Percentiles rank a stretch among this genome's conserved stretches.
These are phyloP conservation scores for Fusarium palustre DNA, from an alignment of 2,329 filamentous ascomycete genomes.

Conservation along the genomic window DNA sequence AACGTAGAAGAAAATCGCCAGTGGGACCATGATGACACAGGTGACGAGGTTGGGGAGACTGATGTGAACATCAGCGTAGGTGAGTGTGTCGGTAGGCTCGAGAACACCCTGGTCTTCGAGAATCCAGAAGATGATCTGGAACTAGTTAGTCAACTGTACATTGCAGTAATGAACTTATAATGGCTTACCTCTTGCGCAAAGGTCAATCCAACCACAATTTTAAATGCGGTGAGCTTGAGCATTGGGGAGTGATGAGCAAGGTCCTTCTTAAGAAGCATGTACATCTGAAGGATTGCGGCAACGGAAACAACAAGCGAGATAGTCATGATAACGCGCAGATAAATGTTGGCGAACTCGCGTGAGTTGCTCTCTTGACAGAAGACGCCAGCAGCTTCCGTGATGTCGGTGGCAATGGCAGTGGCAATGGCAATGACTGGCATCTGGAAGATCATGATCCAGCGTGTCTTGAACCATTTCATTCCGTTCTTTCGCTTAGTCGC, in stretches of 20 bases:
- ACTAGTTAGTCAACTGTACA: not conserved
- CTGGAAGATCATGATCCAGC: constrained; percentile 43
- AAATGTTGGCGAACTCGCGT: constrained; percentile 33
- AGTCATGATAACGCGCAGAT: constrained; percentile 6
- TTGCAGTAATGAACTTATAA: accelerated
- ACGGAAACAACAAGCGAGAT: constrained; percentile 32
- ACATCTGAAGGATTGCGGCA: constrained; percentile 33
- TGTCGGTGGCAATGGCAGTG: constrained; percentile 25
- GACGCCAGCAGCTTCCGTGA: constrained; percentile 32
- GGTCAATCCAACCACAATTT: constrained; percentile 32
- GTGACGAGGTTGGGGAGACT: constrained; percentile 39
- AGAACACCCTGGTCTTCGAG: constrained; percentile 27
- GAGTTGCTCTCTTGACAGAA: constrained; percentile 32
- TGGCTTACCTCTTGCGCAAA: constrained; percentile 34
- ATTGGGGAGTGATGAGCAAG: constrained; percentile 37
- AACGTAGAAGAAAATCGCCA: constrained; percentile 34
- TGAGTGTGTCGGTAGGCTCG: constrained; percentile 29
- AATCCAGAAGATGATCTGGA: constrained; percentile 32
- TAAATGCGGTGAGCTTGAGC: constrained; percentile 40
- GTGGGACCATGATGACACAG: constrained; percentile 39
- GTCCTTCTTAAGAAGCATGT: constrained; percentile 29
- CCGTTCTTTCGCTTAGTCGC: constrained; percentile 36
- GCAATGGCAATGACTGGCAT: constrained; percentile 33
- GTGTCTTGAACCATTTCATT: constrained; percentile 39
- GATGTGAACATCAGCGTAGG: constrained; percentile 39